Base-by-base conservation (phyloP, 345 rosid genomes). In the Durio zibethinus region DNA sequence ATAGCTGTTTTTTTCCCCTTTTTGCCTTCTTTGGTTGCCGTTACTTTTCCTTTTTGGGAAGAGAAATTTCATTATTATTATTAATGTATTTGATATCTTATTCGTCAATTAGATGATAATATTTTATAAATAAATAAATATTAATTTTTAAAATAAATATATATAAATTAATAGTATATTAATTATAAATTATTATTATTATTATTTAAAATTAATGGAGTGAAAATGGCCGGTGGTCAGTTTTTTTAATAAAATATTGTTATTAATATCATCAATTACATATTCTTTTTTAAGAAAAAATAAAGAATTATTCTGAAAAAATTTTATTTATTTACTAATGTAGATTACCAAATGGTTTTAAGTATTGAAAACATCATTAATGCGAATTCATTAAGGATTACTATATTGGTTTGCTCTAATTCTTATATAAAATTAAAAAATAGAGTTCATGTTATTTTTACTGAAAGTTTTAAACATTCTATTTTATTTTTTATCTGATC, bases 1-100 rank as follows among this genome's bases (percentile, higher is more conserved):
- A 38, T 0, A 14, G 20, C n/a, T n/a, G n/a, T n/a, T n/a, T n/a
- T n/a, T n/a, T n/a, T n/a, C n/a, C n/a, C n/a, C n/a, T n/a, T n/a
- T n/a, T 48, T 47, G 3, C 72, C 71, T 27, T 75, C 71, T 75
- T 47, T 75, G 60, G 71, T 18, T 2, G 61, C 50, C 72, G 52
- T 72, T 21, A 23, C 62, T 33, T 76, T 76, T 76, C 36, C 72
- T 21, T 35, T 76, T 76, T 76, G 10, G 59, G 35, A 50, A 56
- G 25, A n/a, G 2, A 10, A 10, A n/a, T 1, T 0, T n/a, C 7
- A 36, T 16, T 15, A 4, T 50, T 16, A 2, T 48, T 4, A 35
- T n/a, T n/a, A n/a, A n/a, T n/a, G n/a, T n/a, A n/a, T n/a, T n/a
- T n/a, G n/a, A n/a, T n/a, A n/a, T n/a, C n/a, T n/a, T n/a, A n/a